Evolutionary conservation across 805 yeast species (phyloP).

Genomic region (Suhomyces pyralidae): DNA sequence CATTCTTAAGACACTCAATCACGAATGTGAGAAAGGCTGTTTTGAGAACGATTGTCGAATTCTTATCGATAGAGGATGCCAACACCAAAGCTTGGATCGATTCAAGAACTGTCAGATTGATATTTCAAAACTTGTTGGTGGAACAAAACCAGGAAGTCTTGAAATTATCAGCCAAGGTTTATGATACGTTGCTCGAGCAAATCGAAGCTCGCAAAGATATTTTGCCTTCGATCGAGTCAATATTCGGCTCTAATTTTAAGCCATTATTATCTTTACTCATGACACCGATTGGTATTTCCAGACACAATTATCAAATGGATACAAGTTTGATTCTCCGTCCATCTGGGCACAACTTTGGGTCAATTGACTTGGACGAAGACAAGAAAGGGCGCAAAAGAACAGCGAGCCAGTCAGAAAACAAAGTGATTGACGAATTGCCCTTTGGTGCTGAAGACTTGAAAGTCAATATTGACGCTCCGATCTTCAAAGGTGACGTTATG

Average conservation of each 20-base stretch:
- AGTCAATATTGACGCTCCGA: conserved; percentile 90
- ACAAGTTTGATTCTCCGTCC: conserved; percentile 73
- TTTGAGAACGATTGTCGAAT: conserved; percentile 72
- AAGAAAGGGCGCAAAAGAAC: conserved; percentile 52
- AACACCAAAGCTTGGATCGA: conserved; percentile 69
- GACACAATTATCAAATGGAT: conserved; percentile 85
- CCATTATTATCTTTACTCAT: conserved; percentile 66
- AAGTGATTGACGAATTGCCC: conserved; percentile 38
- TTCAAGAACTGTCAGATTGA: conserved; percentile 64
- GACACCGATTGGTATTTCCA: conserved; percentile 94
- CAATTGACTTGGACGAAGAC: conserved; percentile 19
- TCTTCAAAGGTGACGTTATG: conserved; percentile 86
- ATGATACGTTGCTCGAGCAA: conserved; percentile 52
- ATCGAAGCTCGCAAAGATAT: conserved; percentile 24
- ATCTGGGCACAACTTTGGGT: conserved; percentile 53
- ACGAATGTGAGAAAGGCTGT: conserved; percentile 89
- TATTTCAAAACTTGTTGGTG: conserved; percentile 82
- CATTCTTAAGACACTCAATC: conserved; percentile 91
- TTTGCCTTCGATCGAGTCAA: conserved; percentile 45
- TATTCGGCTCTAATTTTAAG: conserved; percentile 54
- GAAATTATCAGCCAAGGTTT: conserved; percentile 59
- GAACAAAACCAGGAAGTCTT: conserved; percentile 83
- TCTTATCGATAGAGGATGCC: conserved; percentile 57
- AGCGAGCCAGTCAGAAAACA: conserved; percentile 6
- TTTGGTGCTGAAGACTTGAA: conserved; percentile 50